Evolutionary conservation across 805 yeast species (phyloP), one percentile per base, ranked within the genome.

Genomic region (Kazachstania africana): DNA sequence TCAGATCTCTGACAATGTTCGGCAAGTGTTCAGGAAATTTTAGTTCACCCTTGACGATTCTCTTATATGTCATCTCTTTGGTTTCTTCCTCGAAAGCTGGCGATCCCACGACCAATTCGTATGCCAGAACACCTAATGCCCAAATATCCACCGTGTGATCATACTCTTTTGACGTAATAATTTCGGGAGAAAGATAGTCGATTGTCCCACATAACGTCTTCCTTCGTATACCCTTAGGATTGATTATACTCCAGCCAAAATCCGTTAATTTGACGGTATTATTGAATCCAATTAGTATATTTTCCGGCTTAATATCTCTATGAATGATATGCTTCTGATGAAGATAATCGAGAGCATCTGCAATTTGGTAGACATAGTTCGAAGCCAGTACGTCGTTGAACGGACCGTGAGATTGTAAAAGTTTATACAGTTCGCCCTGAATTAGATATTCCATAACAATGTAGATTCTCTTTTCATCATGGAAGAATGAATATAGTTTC

Each of bases 161-260:
- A 45, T 88, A 91, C 8, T 75, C 80, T 43, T 70, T 75, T 1
- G 81, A 75, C 38, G 79, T 91, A 5, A 88, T 82, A 80, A 91
- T 77, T 57, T 88, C 98, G 6, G 98, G 98, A 0, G 97, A 93
- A 12, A 91, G 58, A 45, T 88, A 88, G 56, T 91, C 97, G 25
- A 88, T 62, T 0, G 98, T 91, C 0, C 98, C 97, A 57, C 97
- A 91, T 62, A 91, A 70, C 0, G 97, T 88, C 12, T 74, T 65
- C 46, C 95, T 62, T 39, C 71, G 68, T 0, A 65, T 58, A 0
- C 68, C 58, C 1, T 73, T 72, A 0, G 80, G 68, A 42, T 74
- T 75, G 6, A 46, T 39, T 3, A 87, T 88, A 34, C 94, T 79
- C 96, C 96, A 88, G 10, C 98, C 98, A 53, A 91, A 88, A 57